A percentile compares a stretch with the other conserved stretches of the same genome.
These are phyloP conservation scores for Sporothrix globosa DNA, from an alignment of 2,329 filamentous ascomycete genomes.

Conservation along the genomic window DNA sequence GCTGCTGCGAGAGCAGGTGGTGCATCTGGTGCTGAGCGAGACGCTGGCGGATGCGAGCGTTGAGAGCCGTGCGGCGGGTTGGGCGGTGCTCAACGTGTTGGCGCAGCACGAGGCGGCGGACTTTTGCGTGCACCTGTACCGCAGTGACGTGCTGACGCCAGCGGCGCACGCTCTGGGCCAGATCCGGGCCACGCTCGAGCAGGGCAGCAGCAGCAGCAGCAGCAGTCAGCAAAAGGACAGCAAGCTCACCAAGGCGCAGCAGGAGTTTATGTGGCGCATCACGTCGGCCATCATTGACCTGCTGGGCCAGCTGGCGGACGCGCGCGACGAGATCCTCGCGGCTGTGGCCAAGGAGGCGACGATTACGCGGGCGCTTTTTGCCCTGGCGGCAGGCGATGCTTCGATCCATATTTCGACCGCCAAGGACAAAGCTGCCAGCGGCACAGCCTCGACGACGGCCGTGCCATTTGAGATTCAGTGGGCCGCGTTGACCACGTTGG, in stretches of 20 bases:
- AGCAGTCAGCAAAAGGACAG: background rate
- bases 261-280: slow-evolving; percentile 58
- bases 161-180: slow-evolving; percentile 59
- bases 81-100: slow-evolving; percentile 66
- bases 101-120: slow-evolving; percentile 66
- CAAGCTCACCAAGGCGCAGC: slow-evolving; percentile 57
- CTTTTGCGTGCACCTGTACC: slow-evolving; percentile 67
- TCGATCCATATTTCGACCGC: slow-evolving; percentile 1
- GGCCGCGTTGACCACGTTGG: slow-evolving; percentile 59
- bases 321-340: slow-evolving; percentile 63
- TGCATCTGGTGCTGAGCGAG: slow-evolving; percentile 64
- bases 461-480: slow-evolving; percentile 50
- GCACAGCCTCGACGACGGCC: slow-evolving; percentile 44
- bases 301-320: slow-evolving; percentile 58
- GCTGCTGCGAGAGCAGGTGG: slow-evolving; percentile 67
- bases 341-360: slow-evolving; percentile 55
- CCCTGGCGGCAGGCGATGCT: slow-evolving; percentile 49
- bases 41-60: slow-evolving; percentile 65
- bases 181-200: slow-evolving; percentile 48
- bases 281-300: slow-evolving; percentile 58
- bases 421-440: slow-evolving; percentile 24
- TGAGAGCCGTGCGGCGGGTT: slow-evolving; percentile 67
- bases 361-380: slow-evolving; percentile 59
- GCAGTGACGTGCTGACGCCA: slow-evolving; percentile 63
- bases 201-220: background rate